Evolutionary conservation across 345 rosid genomes (phyloP).

Genomic region (Syzygium jambos): DNA sequence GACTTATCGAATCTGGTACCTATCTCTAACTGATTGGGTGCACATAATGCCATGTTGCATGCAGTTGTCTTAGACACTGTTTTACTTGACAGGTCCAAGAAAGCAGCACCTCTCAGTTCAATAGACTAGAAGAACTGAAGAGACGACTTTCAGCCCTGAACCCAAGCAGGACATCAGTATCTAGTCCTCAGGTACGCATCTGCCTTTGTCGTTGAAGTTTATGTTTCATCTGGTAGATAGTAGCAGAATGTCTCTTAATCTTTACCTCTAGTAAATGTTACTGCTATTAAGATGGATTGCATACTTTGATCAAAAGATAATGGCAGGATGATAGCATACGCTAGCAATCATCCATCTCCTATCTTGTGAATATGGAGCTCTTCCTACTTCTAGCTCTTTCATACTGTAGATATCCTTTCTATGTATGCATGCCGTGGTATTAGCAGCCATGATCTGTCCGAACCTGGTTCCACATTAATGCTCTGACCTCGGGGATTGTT

Average conservation of each 20-base stretch:
- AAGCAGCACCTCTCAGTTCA: conserved; percentile 69
- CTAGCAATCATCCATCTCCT: not conserved
- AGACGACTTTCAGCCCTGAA: conserved; percentile 75
- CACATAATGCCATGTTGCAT: not conserved
- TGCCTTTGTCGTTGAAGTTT: not conserved
- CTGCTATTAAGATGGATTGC: not conserved
- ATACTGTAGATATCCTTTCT: not conserved
- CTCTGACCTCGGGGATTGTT: not conserved
- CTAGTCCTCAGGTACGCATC: conserved; percentile 38
- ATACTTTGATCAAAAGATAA: not conserved
- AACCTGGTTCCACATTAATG: not conserved
- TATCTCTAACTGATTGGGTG: conserved; percentile 3
- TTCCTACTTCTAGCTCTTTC: not conserved
- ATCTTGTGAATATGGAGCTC: not conserved
- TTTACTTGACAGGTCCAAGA: conserved; percentile 55
- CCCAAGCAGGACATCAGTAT: conserved; percentile 44
- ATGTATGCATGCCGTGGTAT: not conserved
- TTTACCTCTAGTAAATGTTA: not conserved
- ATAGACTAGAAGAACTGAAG: conserved; percentile 86
- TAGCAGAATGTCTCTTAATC: not conserved
- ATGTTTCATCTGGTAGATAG: not conserved
- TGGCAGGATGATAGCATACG: not conserved
- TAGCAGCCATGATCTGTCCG: not conserved
- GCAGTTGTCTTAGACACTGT: not conserved
- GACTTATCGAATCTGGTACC: conserved; percentile 72